A percentile compares a stretch with the other conserved stretches of the same genome.
Conservation (phyloP, 2,329 filamentous ascomycete genomes). For the Aspergillus bombycis region DNA sequence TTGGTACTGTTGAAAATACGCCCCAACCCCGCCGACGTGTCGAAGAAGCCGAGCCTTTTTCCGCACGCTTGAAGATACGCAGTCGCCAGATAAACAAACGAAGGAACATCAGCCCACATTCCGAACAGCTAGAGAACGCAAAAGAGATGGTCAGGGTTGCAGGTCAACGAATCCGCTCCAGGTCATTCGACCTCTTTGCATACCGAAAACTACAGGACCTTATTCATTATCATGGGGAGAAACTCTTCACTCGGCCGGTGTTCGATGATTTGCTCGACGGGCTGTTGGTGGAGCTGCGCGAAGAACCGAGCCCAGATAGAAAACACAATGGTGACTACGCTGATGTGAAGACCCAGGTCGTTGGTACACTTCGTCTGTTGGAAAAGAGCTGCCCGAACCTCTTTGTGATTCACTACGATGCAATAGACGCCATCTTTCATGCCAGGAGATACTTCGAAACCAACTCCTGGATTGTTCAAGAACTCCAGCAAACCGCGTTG, state of each 20-base stretch:
- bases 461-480: conserved; percentile 32
- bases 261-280: not conserved
- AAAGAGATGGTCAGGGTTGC: not conserved
- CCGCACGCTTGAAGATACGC: not conserved
- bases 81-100: not conserved
- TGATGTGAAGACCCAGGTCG: not conserved
- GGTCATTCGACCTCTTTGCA: conserved; percentile 44
- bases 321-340: not conserved
- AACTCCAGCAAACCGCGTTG: conserved; percentile 35
- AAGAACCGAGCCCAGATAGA: not conserved
- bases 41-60: not conserved
- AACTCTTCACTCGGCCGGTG: not conserved
- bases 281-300: not conserved
- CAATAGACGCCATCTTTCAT: not conserved
- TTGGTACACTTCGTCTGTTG: not conserved
- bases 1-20: not conserved
- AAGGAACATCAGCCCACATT: not conserved
- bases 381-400: not conserved
- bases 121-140: not conserved
- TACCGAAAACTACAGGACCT: conserved; percentile 48
- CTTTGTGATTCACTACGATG: not conserved
- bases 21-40: not conserved
- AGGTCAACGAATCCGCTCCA: conserved; percentile 32
- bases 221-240: conserved; percentile 28
- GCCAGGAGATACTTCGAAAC: conserved; percentile 36